A percentile compares a stretch with the other conserved stretches of the same genome.
phyloP scores from a whole-genome alignment of 192 early-diverging fungal genomes.

The Pilaira anomala region DNA sequence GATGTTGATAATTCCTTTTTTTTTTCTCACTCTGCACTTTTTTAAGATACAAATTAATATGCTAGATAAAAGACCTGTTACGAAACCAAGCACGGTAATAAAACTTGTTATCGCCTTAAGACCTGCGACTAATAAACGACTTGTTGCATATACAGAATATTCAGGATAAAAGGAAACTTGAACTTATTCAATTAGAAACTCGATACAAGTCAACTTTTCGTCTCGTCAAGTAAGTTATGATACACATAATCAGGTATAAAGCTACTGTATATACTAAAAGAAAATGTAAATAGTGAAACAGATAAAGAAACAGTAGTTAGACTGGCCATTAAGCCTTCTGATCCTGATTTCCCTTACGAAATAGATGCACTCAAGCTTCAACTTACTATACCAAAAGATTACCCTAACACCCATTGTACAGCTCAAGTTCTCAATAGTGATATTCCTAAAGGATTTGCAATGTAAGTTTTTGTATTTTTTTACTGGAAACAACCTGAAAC shows the following conservation, averaged over 20 bases:
- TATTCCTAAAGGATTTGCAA: slow-evolving; percentile 49
- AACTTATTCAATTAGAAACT: slow-evolving; percentile 22
- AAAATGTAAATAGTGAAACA: slow-evolving; percentile 3
- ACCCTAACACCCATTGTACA: slow-evolving; percentile 42
- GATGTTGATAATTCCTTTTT: too few species aligned
- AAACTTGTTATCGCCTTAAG: neutral
- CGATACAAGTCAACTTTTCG: slow-evolving; percentile 17
- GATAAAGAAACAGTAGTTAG: slow-evolving; percentile 20
- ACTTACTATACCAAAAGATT: slow-evolving; percentile 55
- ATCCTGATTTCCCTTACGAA: slow-evolving; percentile 84
- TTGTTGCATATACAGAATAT: too few species aligned
- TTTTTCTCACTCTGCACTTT: too few species aligned
- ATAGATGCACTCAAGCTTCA: slow-evolving; percentile 58
- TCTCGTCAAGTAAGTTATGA: slow-evolving; percentile 2
- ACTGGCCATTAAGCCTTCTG: slow-evolving; percentile 41
- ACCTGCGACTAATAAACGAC: too few species aligned
- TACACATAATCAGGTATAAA: neutral
- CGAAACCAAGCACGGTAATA: neutral
- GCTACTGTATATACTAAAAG: neutral
- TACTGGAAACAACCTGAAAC: neutral
- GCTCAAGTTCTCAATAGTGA: slow-evolving; percentile 47
- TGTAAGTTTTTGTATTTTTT: slow-evolving; percentile 24
- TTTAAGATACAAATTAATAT: too few species aligned
- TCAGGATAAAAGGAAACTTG: slow-evolving; percentile 13
- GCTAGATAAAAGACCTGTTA: neutral